phyloP scores from a whole-genome alignment of 306 rosid species.

The Begonia peltatifolia region DNA sequence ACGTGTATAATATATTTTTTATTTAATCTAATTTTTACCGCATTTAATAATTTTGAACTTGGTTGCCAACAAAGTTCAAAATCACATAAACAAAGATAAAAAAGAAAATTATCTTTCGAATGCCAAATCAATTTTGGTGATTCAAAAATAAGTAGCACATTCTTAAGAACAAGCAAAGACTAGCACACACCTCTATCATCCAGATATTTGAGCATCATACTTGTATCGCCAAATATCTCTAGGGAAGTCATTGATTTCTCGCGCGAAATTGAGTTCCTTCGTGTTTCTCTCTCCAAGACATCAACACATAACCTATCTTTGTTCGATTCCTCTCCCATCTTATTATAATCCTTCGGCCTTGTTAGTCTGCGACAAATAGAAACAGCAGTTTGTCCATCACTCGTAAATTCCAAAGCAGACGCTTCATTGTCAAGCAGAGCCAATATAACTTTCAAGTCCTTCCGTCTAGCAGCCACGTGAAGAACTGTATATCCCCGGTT shows the following conservation, averaged over 20 bases:
- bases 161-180: background rate
- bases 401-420: constrained; percentile 39
- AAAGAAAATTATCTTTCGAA: too few relatives aligned
- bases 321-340: constrained; percentile 46
- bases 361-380: constrained; percentile 78
- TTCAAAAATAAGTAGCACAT: too few relatives aligned
- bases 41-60: too few relatives aligned
- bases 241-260: too few relatives aligned
- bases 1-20: too few relatives aligned
- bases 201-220: constrained; percentile 42
- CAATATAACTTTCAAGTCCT: constrained; percentile 56
- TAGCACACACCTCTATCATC: constrained; percentile 80
- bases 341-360: constrained; percentile 53
- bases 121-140: too few relatives aligned
- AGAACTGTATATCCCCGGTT: constrained; percentile 50
- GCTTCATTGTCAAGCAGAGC: constrained; percentile 60
- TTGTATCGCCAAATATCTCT: too few relatives aligned
- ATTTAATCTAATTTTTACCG: too few relatives aligned
- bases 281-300: constrained; percentile 14
- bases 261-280: too few relatives aligned
- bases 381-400: constrained; percentile 71
- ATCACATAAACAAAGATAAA: too few relatives aligned
- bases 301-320: constrained; percentile 67
- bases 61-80: too few relatives aligned
- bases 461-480: constrained; percentile 90